These are phyloP conservation scores for Hanseniaspora thailandica DNA, from an alignment of 805 yeast genomes.

Conservation along the genomic window DNA sequence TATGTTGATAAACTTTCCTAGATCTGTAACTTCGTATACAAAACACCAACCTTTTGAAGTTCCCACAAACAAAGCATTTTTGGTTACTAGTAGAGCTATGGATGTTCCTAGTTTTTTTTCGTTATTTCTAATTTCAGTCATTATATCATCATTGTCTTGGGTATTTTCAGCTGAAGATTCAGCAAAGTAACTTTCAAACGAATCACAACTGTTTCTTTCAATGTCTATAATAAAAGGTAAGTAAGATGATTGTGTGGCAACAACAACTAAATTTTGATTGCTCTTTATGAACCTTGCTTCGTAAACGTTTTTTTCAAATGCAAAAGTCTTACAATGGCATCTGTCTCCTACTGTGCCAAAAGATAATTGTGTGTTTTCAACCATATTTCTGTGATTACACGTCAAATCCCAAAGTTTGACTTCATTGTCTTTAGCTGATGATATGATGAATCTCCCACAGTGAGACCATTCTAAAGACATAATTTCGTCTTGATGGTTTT, in stretches of 20 bases:
- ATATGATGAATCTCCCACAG: constrained; percentile 56
- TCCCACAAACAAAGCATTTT: constrained; percentile 49
- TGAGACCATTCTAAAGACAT: constrained; percentile 66
- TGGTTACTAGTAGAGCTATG: not conserved
- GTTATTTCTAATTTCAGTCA: constrained; percentile 6
- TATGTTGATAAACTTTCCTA: constrained; percentile 27
- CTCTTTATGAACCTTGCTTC: constrained; percentile 41
- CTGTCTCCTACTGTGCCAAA: constrained; percentile 13
- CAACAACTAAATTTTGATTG: constrained; percentile 38
- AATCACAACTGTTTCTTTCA: not conserved
- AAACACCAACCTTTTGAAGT: constrained; percentile 71
- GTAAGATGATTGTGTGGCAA: constrained; percentile 51
- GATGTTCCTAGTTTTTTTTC: constrained; percentile 17
- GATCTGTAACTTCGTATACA: constrained; percentile 28
- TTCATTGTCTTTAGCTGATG: constrained; percentile 73
- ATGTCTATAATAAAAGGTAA: constrained; percentile 32
- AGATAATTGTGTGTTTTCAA: not conserved
- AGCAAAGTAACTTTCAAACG: not conserved
- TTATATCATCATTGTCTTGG: constrained; percentile 15
- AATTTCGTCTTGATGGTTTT: constrained; percentile 52
- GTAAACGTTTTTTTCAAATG: constrained; percentile 68
- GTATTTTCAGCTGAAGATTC: not conserved
- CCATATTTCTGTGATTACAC: constrained; percentile 18
- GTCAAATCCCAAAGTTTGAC: constrained; percentile 69
- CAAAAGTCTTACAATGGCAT: constrained; percentile 33